Percentiles rank a stretch among this genome's conserved stretches.
Conservation (phyloP, 1,139 yeast genomes). For the Geotrichum phurueaensis region DNA sequence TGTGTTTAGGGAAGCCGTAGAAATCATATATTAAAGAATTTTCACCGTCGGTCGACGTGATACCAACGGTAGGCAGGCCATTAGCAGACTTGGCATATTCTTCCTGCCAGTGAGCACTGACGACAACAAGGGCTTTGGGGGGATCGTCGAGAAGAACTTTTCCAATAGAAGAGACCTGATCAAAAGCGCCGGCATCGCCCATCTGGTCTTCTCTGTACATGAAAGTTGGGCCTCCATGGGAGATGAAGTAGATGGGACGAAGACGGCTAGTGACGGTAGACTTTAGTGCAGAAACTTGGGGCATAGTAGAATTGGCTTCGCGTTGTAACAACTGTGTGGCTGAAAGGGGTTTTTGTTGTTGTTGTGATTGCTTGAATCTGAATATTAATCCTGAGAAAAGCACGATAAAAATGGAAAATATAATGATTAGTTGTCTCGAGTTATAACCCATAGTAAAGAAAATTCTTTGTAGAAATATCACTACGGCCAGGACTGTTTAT, state of each 20-base stretch:
- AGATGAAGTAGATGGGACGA: slow-evolving; percentile 55
- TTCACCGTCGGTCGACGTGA: slow-evolving; percentile 16
- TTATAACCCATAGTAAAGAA: neutral
- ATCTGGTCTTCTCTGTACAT: slow-evolving; percentile 43
- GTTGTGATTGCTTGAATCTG: neutral
- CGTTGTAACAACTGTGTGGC: neutral
- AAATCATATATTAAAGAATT: slow-evolving; percentile 57
- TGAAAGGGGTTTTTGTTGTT: neutral
- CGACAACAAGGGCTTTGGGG: slow-evolving; percentile 57
- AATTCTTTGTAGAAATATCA: neutral
- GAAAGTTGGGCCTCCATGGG: slow-evolving; percentile 79
- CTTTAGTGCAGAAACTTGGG: neutral
- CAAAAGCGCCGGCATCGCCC: slow-evolving; percentile 52
- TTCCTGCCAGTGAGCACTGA: slow-evolving; percentile 76
- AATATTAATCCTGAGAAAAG: neutral
- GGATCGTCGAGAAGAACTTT: slow-evolving; percentile 39
- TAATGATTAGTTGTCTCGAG: neutral
- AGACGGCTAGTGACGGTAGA: slow-evolving; percentile 8
- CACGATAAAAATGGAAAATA: neutral
- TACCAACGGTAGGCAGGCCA: slow-evolving; percentile 15
- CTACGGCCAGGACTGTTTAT: neutral
- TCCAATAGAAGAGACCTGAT: slow-evolving; percentile 48
- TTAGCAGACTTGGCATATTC: slow-evolving; percentile 10
- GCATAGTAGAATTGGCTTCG: neutral
- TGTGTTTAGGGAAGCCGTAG: slow-evolving; percentile 58